Evolutionary conservation across 116 monocot species (phyloP).

Genomic region (Iris pallida): DNA sequence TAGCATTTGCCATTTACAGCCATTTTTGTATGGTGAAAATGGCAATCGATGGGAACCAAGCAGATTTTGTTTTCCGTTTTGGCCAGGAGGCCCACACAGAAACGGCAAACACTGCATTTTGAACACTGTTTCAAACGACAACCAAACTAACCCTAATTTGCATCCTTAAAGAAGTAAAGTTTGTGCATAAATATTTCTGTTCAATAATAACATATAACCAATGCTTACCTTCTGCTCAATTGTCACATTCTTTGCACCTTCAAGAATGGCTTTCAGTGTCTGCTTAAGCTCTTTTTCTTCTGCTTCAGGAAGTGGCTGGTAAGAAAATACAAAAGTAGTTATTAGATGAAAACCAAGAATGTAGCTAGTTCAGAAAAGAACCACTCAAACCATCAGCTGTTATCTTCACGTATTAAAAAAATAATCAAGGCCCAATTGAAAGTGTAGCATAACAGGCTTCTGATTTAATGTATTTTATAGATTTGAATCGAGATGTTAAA

Average conservation of each 20-base stretch:
- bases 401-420: no score
- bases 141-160: no score
- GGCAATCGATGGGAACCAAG: no score
- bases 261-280: conserved; percentile 63
- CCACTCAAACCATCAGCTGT: background rate
- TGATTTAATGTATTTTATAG: background rate
- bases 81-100: no score
- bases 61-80: no score
- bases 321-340: conserved; percentile 2
- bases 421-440: no score
- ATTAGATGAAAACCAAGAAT: background rate
- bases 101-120: no score
- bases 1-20: no score
- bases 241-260: conserved; percentile 56
- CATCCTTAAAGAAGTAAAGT: no score
- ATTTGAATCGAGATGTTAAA: background rate
- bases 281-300: conserved; percentile 83
- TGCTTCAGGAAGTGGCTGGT: conserved; percentile 77
- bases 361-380: background rate
- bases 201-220: background rate
- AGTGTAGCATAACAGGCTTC: background rate
- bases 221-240: conserved; percentile 77
- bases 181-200: no score
- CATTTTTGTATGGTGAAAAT: no score
- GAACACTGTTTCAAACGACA: no score